A percentile compares a stretch with the other conserved stretches of the same genome.
phyloP scores from a whole-genome alignment of 73 alveolate genomes.

The Paraurostyla sp. region DNA sequence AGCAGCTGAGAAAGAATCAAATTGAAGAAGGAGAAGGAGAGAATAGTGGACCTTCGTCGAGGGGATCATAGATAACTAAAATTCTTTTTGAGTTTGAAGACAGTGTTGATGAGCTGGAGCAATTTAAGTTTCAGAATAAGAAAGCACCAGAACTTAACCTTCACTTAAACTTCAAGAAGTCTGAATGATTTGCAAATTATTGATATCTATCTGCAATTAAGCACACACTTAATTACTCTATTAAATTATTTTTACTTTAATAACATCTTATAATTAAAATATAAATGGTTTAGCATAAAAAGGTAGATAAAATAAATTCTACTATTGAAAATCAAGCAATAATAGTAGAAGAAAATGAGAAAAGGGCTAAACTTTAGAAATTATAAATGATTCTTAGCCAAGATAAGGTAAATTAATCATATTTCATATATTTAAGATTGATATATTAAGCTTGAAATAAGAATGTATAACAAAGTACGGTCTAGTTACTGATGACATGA shows the following conservation, averaged over 20 bases:
- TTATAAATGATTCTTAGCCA: too few relatives aligned
- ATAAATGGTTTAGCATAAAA: too few relatives aligned
- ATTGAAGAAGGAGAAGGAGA: not conserved
- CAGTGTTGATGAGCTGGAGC: not conserved
- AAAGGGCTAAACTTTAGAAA: too few relatives aligned
- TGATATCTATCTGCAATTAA: too few relatives aligned
- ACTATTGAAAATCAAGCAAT: not conserved
- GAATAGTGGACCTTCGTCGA: not conserved
- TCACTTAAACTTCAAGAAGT: too few relatives aligned
- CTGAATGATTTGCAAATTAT: too few relatives aligned
- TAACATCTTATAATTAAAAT: too few relatives aligned
- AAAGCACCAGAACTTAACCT: too few relatives aligned
- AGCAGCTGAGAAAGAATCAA: not conserved
- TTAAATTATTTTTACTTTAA: too few relatives aligned
- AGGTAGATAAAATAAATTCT: not conserved
- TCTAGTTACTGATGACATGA: slow-evolving; percentile 28
- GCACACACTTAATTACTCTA: too few relatives aligned
- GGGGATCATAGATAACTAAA: slow-evolving; percentile 3
- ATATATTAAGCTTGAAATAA: not conserved
- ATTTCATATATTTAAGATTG: slow-evolving; percentile 18
- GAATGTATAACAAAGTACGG: slow-evolving; percentile 41
- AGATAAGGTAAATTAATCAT: not conserved
- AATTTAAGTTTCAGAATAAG: too few relatives aligned
- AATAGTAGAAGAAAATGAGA: too few relatives aligned
- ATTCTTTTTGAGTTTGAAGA: slow-evolving; percentile 26